Base-by-base conservation (phyloP, 371 early-diverging fungal species). In the Mortierella sp. region DNA sequence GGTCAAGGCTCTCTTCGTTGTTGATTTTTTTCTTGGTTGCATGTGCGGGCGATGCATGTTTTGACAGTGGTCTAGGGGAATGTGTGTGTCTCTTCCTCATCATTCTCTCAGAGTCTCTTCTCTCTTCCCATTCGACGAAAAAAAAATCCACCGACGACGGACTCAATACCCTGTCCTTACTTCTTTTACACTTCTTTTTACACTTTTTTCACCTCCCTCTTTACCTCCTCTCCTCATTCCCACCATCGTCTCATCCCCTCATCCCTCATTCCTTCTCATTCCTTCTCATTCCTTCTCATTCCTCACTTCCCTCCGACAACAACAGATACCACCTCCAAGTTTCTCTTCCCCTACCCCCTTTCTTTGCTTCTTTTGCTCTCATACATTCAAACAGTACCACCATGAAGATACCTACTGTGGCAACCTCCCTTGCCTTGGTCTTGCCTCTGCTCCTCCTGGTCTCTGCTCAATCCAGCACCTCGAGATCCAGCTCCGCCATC, bases 401-500 rank as follows among this genome's bases (percentile, higher is more conserved):
- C 31, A 58, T 40, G 43, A 48, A 24, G 34, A 9, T 29, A 70
- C 41, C 40, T 29, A 29, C 39, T 29, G 65, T 31, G 22, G 58
- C 58, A 37, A 37, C 29, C 13, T 31, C 58, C 31, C 31, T 58
- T 34, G 37, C 58, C 19, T 34, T 58, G 58, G 34, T 7, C 9
- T 22, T 58, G 31, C 19, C 58, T 2, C 37, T 58, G 31, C 37
- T 58, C 63, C 43, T 52, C 16, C 58, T 48, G 26, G 31, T 31
- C 43, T 16, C 68, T n/a, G 74, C 61, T 43, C 68, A 53, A 24
- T 26, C 73, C 11, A 16, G 34, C 31, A n/a, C 68, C 45, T n/a
- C 58, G 22, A 44, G 45, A 1, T 13, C 13, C 24, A 47, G 37
- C 14, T 13, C 74, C 19, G 22, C 37, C 34, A 45, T 29, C 4